A percentile compares a stretch with the other conserved stretches of the same genome.
Conservation (phyloP, 2,329 filamentous ascomycete species). For the Dichotomopilus funicola region DNA sequence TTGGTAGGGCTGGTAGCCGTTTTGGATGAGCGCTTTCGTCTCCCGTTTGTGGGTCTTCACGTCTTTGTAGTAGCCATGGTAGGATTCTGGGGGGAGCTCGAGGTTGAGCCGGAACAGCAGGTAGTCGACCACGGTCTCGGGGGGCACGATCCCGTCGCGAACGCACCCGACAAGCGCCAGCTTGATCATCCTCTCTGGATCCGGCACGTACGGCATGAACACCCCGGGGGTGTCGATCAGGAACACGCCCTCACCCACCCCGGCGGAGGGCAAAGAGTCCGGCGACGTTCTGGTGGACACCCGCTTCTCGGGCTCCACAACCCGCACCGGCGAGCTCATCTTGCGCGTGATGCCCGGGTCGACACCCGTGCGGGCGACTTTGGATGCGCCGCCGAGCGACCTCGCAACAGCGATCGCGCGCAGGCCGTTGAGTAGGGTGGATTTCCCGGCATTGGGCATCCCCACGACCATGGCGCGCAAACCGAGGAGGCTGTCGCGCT, state of each 20-base stretch:
- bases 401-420: constrained; percentile 35
- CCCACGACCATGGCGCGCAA: constrained; percentile 82
- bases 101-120: constrained; percentile 78
- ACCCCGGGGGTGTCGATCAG: constrained; percentile 90
- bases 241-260: constrained; percentile 60
- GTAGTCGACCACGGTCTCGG: constrained; percentile 79
- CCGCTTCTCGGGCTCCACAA: constrained; percentile 41
- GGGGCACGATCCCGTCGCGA: constrained; percentile 77
- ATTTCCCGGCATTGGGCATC: constrained; percentile 98
- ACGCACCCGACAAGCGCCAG: constrained; percentile 87
- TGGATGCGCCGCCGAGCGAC: constrained; percentile 30
- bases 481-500: constrained; percentile 62
- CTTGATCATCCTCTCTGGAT: constrained; percentile 87
- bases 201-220: constrained; percentile 84
- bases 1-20: too few species aligned
- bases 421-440: constrained; percentile 82
- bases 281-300: constrained; percentile 18
- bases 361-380: constrained; percentile 74
- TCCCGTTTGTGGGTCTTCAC: too few species aligned
- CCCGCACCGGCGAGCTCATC: constrained; percentile 74
- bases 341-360: constrained; percentile 88
- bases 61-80: too few species aligned
- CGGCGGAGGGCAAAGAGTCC: constrained; percentile 10
- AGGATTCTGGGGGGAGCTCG: background rate
- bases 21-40: too few species aligned